Evolutionary conservation across 1,284 basidiomycete species (phyloP), one percentile per base, ranked within the genome.

Genomic region (Boletus holoroseus): DNA sequence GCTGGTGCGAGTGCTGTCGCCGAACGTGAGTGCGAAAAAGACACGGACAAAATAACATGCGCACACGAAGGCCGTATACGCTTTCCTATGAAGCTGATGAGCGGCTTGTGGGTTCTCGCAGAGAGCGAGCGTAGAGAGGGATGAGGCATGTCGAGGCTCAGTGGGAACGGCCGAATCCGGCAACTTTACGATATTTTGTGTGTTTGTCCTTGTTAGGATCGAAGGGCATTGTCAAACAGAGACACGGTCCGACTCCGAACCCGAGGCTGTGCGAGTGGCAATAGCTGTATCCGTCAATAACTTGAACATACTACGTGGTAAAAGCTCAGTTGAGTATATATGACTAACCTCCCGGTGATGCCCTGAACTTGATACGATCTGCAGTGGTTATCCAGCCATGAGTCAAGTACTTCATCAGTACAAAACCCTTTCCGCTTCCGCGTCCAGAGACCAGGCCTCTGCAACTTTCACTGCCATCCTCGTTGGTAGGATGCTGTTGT

Each of bases 71-170:
- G 76, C 73, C 78, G 82, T 40, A 72, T 66, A 24, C 88, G 78
- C 71, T 80, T 87, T 47, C 90, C 90, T 16, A 91, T 47, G 67
- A 93, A 93, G 61, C 77, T 79, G 55, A 93, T 93, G 66, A 91
- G 81, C 26, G 90, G 90, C 54, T 67, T 76, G 62, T 71, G 81
- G 58, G 64, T 76, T 70, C 50, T 64, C 57, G 59, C 73, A 57
- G 74, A 70, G 49, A 54, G 28, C 34, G 47, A 49, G 18, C 47
- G 24, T 4, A 63, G 18, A 3, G 64, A 47, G 0, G 57, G 52
- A 35, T 36, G 35, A 18, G 16, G 46, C 66, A 66, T 68, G 42
- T n/a, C 1, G 32, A 26, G 32, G 27, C n/a, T 13, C 26, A 8
- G 27, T 12, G 5, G 38, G 26, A 34, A 22, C 31, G 30, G 11